phyloP scores from a whole-genome alignment of 2,329 filamentous ascomycete genomes.

The Fusarium miscanthi region DNA sequence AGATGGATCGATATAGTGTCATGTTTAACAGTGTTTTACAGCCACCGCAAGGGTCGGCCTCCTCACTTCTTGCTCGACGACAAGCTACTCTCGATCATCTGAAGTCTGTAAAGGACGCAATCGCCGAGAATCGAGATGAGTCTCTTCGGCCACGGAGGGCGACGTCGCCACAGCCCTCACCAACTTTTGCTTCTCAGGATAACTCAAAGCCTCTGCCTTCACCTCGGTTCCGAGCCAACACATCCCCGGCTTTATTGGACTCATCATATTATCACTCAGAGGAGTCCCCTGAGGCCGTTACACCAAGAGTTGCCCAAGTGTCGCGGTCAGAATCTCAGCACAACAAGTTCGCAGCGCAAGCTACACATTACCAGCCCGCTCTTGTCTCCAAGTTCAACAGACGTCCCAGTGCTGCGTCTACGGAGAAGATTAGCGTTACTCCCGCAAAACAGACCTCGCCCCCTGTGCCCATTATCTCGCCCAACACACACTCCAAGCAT shows the following conservation, averaged over 20 bases:
- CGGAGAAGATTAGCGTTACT: slow-evolving; percentile 15
- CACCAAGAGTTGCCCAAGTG: slow-evolving; percentile 29
- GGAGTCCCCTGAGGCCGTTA: slow-evolving; percentile 5
- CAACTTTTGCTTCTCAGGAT: slow-evolving; percentile 48
- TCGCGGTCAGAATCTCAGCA: slow-evolving; percentile 11
- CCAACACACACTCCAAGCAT: slow-evolving; percentile 17
- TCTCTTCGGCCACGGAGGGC: slow-evolving; percentile 54
- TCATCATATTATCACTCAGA: slow-evolving; percentile 52
- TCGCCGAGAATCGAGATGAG: slow-evolving; percentile 52
- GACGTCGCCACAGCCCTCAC: slow-evolving; percentile 64
- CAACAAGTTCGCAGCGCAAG: slow-evolving; percentile 7
- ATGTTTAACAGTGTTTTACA: slow-evolving; percentile 87
- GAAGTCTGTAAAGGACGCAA: slow-evolving; percentile 62
- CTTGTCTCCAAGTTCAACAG: slow-evolving; percentile 46
- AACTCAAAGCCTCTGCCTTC: slow-evolving; percentile 44
- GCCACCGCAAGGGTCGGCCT: slow-evolving; percentile 47
- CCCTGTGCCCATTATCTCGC: slow-evolving; percentile 11
- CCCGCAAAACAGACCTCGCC: slow-evolving; percentile 25
- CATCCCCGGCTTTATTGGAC: slow-evolving; percentile 61
- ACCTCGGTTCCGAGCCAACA: slow-evolving; percentile 64
- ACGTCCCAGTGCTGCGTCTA: slow-evolving; percentile 13
- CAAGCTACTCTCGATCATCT: slow-evolving; percentile 70
- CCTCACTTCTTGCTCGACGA: slow-evolving; percentile 63
- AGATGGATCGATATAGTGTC: slow-evolving; percentile 90
- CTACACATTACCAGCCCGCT: slow-evolving; percentile 16